A percentile compares a stretch with the other conserved stretches of the same genome.
Conservation (phyloP, 495 filamentous ascomycete species). For the Trichoderma reesei region DNA sequence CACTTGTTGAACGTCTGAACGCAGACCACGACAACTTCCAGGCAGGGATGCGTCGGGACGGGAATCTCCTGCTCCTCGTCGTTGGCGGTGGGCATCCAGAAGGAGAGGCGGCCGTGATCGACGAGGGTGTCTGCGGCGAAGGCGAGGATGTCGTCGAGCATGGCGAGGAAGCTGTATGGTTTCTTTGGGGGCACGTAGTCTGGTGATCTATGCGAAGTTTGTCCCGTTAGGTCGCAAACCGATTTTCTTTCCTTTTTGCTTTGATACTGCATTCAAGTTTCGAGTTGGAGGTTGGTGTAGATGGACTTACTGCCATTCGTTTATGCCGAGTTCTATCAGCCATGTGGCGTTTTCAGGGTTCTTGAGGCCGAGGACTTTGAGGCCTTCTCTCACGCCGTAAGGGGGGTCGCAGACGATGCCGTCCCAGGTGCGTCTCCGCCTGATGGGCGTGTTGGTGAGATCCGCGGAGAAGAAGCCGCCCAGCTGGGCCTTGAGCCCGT, state of each 20-base stretch:
- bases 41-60: conserved; percentile 64
- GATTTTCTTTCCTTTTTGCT: not conserved
- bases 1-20: conserved; percentile 85
- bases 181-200: conserved; percentile 83
- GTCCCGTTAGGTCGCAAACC: not conserved
- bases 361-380: conserved; percentile 73
- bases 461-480: conserved; percentile 77
- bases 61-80: conserved; percentile 62
- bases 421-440: conserved; percentile 55
- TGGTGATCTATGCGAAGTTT: conserved; percentile 39
- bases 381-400: conserved; percentile 90
- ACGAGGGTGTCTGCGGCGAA: conserved; percentile 75
- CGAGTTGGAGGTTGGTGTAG: too few species aligned
- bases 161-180: conserved; percentile 80
- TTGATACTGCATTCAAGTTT: too few species aligned
- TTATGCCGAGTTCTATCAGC: conserved; percentile 58
- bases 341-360: conserved; percentile 51
- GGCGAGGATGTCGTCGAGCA: conserved; percentile 79
- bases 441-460: conserved; percentile 77
- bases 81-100: conserved; percentile 97
- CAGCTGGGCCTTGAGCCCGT: conserved; percentile 53
- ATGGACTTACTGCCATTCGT: conserved; percentile 53
- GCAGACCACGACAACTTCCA: conserved; percentile 70
- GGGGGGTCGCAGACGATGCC: conserved; percentile 95
- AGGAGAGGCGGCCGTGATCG: conserved; percentile 67